Base-by-base conservation (phyloP, 2,329 filamentous ascomycete species). In the Tolypocladium tropicale region DNA sequence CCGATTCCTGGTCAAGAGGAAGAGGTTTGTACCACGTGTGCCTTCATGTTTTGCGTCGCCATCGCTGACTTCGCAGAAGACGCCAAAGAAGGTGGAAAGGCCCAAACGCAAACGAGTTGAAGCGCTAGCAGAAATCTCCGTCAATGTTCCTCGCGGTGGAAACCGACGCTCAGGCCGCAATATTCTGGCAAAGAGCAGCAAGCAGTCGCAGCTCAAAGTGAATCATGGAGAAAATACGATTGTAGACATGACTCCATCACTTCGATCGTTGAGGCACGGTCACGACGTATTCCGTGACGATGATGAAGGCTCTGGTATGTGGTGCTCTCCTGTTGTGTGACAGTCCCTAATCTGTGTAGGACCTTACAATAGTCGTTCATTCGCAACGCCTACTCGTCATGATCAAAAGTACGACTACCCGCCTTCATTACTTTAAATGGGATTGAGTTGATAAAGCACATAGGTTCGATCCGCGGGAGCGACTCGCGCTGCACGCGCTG, bases 21-120 rank as follows among this genome's bases (percentile, higher is more conserved):
- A 55, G 64, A 76, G 41, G 82, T 84, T 67, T 63, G 76, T 54
- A 12, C 2, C 28, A n/a, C 32, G 4, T 52, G 3, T 41, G 14
- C 16, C 37, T 18, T n/a, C 43, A 6, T 30, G 30, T 33, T 48
- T 23, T n/a, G 10, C 6, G 30, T 9, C 4, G n/a, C 56, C 50
- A 49, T 34, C 57, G 58, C 56, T 60, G 32, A 49, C 21, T 48
- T 3, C 11, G 18, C 11, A 63, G 53, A 62, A 69, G 37, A 69
- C 71, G 2, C 64, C 66, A 2, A 67, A 65, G 41, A 73, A 68
- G 55, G 60, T 56, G 21, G 56, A 61, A 10, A 70, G 65, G 54
- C 50, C 63, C 41, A 69, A 64, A 53, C 66, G 68, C 12, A 72
- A 69, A 56, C 67, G 67, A 39, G 51, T 64, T 6, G 65, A 63